phyloP scores from a whole-genome alignment of 371 early-diverging fungal species.

The Rhizomucor miehei region DNA sequence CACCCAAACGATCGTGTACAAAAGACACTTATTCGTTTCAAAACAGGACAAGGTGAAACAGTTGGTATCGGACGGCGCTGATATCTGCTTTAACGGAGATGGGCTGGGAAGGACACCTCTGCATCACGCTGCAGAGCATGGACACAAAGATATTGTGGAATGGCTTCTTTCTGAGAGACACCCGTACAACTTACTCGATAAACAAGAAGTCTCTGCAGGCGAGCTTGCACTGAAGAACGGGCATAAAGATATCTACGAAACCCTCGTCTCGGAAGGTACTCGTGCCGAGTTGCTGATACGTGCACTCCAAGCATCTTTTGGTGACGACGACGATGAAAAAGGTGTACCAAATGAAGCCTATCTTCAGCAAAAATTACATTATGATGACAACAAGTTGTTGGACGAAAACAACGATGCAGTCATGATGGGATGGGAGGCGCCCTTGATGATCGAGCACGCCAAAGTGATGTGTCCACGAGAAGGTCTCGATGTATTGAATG shows the following conservation, averaged over 20 bases:
- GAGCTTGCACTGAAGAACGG: conserved; percentile 54
- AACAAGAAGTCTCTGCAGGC: conserved; percentile 43
- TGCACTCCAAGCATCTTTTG: conserved; percentile 38
- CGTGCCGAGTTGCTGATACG: conserved; percentile 80
- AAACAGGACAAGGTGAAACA: conserved; percentile 37
- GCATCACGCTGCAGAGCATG: conserved; percentile 46
- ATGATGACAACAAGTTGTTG: conserved; percentile 74
- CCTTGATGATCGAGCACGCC: conserved; percentile 91
- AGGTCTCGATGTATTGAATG: conserved; percentile 68
- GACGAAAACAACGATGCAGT: conserved; percentile 91
- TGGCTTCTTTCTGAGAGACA: conserved; percentile 55
- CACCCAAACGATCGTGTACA: background rate
- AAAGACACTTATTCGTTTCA: background rate
- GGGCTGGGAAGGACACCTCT: conserved; percentile 47
- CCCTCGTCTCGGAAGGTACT: conserved; percentile 80
- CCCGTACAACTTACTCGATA: conserved; percentile 48
- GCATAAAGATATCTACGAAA: conserved; percentile 47
- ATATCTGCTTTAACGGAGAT: conserved; percentile 41
- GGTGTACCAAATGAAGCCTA: conserved; percentile 77
- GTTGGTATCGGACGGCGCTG: conserved; percentile 30
- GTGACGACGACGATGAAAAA: conserved; percentile 24
- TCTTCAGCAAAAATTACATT: conserved; percentile 70
- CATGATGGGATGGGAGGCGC: conserved; percentile 98
- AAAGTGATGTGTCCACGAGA: conserved; percentile 73
- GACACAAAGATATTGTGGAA: conserved; percentile 53